Percentiles rank a stretch among this genome's conserved stretches.
These are phyloP conservation scores for Trypanosoma vivax DNA, from an alignment of 208 protist genomes.

Conservation along the genomic window DNA sequence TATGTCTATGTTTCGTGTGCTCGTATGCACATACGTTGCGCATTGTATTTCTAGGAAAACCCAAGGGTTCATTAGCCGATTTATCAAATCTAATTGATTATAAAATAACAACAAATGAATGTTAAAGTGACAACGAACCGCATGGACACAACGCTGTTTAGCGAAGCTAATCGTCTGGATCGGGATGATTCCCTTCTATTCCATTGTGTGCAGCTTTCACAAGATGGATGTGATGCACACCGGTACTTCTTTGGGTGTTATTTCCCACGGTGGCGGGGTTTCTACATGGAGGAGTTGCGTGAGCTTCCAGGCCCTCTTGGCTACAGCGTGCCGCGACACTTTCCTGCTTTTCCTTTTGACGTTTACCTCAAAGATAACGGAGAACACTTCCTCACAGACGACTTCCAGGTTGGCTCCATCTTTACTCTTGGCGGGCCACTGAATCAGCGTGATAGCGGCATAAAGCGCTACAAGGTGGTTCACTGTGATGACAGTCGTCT, in stretches of 20 bases:
- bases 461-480: constrained; percentile 81
- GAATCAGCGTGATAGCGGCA: constrained; percentile 78
- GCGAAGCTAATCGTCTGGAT: constrained; percentile 74
- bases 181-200: constrained; percentile 74
- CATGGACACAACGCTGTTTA: constrained; percentile 78
- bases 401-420: constrained; percentile 72
- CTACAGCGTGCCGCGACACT: constrained; percentile 64
- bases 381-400: constrained; percentile 70
- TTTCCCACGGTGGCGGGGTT: constrained; percentile 84
- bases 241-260: constrained; percentile 88
- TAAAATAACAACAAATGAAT: neutral
- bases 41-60: too few species aligned
- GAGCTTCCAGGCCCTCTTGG: constrained; percentile 72
- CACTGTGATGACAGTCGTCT: constrained; percentile 65
- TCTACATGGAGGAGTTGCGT: constrained; percentile 88
- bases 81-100: neutral
- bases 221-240: constrained; percentile 53
- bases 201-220: constrained; percentile 70
- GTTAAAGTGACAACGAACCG: constrained; percentile 22
- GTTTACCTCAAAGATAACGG: constrained; percentile 72
- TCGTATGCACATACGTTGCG: too few species aligned
- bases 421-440: constrained; percentile 59
- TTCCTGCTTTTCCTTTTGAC: constrained; percentile 76
- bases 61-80: neutral
- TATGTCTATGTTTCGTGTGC: too few species aligned